Conservation (phyloP, 2,329 filamentous ascomycete genomes). For the Emmonsiellopsis sp. region DNA sequence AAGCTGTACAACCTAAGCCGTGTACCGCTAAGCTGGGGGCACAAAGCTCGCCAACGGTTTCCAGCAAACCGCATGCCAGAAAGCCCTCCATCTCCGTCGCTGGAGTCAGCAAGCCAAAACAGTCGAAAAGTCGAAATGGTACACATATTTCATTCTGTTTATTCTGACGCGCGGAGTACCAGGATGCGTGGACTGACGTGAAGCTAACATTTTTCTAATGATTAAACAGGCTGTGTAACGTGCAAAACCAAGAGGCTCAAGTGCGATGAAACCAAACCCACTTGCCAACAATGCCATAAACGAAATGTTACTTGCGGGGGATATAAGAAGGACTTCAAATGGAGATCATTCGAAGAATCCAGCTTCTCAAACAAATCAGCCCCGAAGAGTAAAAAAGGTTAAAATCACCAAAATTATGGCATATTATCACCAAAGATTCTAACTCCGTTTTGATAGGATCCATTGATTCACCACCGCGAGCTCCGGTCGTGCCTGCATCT, state of each 20-base stretch:
- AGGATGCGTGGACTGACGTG: neutral
- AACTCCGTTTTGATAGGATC: neutral
- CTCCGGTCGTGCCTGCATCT: neutral
- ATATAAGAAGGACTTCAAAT: constrained; percentile 69
- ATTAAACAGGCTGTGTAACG: constrained; percentile 54
- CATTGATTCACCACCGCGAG: neutral
- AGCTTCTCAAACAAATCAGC: constrained; percentile 35
- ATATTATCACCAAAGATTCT: neutral
- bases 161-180: constrained; percentile 10
- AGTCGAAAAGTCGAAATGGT: constrained; percentile 70
- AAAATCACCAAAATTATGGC: constrained; percentile 1
- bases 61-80: constrained; percentile 13
- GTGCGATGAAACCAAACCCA: constrained; percentile 63
- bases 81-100: constrained; percentile 10
- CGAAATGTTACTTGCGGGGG: constrained; percentile 58
- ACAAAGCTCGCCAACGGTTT: neutral
- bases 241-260: constrained; percentile 66
- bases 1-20: neutral
- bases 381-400: constrained; percentile 40
- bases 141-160: constrained; percentile 24
- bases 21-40: neutral
- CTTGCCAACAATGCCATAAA: constrained; percentile 56
- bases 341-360: constrained; percentile 59
- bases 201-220: neutral
- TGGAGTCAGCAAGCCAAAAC: constrained; percentile 50